Percentiles rank a stretch among this genome's conserved stretches.
Evolutionary conservation across 306 rosid genomes (phyloP).

Genomic region (Trichosanthes truncata): DNA sequence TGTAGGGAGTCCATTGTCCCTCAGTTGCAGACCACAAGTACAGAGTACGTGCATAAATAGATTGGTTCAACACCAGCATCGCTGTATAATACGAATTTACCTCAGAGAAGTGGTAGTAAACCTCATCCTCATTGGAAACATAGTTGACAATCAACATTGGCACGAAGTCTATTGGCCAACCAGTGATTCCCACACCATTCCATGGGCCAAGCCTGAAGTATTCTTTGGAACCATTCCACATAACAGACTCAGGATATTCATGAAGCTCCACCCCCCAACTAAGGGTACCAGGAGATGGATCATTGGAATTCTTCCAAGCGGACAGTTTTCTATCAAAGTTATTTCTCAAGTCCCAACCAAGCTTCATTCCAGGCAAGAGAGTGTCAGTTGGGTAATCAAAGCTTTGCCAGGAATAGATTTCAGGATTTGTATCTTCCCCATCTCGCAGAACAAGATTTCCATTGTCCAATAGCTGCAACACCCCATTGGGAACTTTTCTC

Average conservation of each 20-base stretch:
- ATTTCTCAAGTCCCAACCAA: conserved; percentile 32
- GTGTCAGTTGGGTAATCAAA: conserved; percentile 35
- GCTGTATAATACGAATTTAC: conserved; percentile 1
- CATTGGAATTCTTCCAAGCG: conserved; percentile 41
- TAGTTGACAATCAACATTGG: neutral
- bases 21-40: conserved; percentile 13
- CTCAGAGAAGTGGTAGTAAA: conserved; percentile 4
- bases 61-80: conserved; percentile 27
- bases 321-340: conserved; percentile 21
- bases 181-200: conserved; percentile 25
- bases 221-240: conserved; percentile 16
- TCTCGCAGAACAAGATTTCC: conserved; percentile 44
- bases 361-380: conserved; percentile 32
- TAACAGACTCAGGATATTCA: conserved; percentile 16
- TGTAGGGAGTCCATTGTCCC: conserved; percentile 18
- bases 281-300: conserved; percentile 33
- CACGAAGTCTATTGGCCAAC: conserved; percentile 7
- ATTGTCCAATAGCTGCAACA: conserved; percentile 23
- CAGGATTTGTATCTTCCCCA: neutral
- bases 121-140: conserved; percentile 21
- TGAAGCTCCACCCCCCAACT: conserved; percentile 8
- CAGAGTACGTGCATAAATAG: neutral
- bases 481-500: conserved; percentile 12
- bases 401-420: conserved; percentile 32
- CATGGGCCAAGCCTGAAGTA: conserved; percentile 33